Conservation (phyloP, 108 stramenopile genomes). For the Discostella stelligeroides region DNA sequence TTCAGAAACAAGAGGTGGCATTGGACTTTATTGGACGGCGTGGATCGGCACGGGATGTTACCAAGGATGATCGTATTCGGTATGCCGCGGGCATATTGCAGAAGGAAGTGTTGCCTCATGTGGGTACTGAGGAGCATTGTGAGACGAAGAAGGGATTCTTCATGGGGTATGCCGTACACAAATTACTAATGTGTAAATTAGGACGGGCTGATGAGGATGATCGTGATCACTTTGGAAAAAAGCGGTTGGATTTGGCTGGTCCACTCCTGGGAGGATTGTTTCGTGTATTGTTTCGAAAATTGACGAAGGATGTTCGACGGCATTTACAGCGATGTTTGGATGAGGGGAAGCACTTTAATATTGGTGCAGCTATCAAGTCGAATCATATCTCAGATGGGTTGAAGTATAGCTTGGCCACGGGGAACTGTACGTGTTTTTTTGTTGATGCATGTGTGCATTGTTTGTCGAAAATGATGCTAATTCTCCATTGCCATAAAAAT, state of each 20-base stretch:
- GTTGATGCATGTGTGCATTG: background rate
- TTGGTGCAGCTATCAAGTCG: conserved; percentile 95
- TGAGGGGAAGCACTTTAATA: conserved; percentile 95
- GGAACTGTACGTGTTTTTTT: conserved; percentile 89
- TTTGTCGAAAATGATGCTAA: background rate
- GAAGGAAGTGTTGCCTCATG: conserved; percentile 98
- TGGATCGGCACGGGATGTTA: conserved; percentile 90
- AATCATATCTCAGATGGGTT: conserved; percentile 96
- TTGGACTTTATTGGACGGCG: conserved; percentile 97
- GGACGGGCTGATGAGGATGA: conserved; percentile 97
- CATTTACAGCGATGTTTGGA: conserved; percentile 96
- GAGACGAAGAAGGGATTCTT: conserved; percentile 99
- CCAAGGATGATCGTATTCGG: conserved; percentile 95
- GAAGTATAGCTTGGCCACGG: conserved; percentile 98
- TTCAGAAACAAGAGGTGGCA: conserved; percentile 91
- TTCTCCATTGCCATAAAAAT: too few relatives aligned
- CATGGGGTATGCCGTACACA: conserved; percentile 98
- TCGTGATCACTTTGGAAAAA: conserved; percentile 99
- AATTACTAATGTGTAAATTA: conserved; percentile 93
- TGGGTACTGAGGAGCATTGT: conserved; percentile 95
- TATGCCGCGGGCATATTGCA: conserved; percentile 95
- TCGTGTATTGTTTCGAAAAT: conserved; percentile 92
- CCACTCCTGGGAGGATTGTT: conserved; percentile 95
- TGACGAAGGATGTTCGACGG: conserved; percentile 92
- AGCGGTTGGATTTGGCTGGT: conserved; percentile 99